phyloP scores from a whole-genome alignment of 192 early-diverging fungal genomes.

The Helicostylum pulchrum region DNA sequence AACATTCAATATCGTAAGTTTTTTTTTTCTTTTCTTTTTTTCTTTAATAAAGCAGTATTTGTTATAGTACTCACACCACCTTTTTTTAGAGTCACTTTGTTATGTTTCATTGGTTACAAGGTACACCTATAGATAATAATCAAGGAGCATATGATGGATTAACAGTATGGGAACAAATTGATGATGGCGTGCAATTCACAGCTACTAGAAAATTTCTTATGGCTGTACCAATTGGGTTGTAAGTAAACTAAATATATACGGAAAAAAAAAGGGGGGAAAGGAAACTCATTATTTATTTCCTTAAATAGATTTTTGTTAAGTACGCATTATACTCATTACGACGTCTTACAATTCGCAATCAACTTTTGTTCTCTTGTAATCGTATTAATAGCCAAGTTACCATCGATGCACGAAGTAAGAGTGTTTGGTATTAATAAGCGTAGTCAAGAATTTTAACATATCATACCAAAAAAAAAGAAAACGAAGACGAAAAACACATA shows the following conservation, averaged over 20 bases:
- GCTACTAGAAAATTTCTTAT: constrained; percentile 97
- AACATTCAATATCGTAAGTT: constrained; percentile 79
- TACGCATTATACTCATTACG: constrained; percentile 96
- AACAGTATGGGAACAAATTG: constrained; percentile 99
- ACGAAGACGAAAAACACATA: constrained; percentile 1
- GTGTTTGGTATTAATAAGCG: constrained; percentile 91
- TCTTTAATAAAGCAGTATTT: background rate
- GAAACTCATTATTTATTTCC: background rate
- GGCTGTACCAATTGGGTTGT: constrained; percentile 88
- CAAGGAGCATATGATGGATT: constrained; percentile 91
- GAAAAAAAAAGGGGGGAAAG: background rate
- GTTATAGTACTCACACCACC: background rate
- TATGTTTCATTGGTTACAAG: constrained; percentile 97
- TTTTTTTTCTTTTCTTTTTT: constrained; percentile 32
- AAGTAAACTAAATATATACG: constrained; percentile 32
- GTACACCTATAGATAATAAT: constrained; percentile 90
- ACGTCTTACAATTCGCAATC: constrained; percentile 83
- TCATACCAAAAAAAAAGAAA: background rate
- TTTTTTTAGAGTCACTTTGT: constrained; percentile 78
- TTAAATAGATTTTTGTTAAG: constrained; percentile 80
- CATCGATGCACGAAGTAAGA: constrained; percentile 83
- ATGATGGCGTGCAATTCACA: constrained; percentile 95
- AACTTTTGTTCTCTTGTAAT: constrained; percentile 84
- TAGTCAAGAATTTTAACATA: background rate
- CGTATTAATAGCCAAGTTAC: constrained; percentile 90